A percentile compares a stretch with the other conserved stretches of the same genome.
Conservation (phyloP, 768 basidiomycete species). For the Kwoniella sp. region DNA sequence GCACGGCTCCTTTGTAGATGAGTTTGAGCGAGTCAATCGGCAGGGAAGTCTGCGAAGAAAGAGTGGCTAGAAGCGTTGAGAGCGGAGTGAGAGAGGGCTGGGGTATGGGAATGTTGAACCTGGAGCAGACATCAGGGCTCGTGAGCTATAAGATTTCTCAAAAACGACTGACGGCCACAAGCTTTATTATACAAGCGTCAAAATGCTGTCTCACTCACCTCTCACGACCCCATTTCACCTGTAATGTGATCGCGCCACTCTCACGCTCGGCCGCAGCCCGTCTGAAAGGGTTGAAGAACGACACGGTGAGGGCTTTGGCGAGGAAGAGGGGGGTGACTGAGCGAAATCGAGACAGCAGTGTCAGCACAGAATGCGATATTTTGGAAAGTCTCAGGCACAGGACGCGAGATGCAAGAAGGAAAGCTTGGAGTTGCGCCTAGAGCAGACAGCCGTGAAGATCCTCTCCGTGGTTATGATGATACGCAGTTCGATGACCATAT, state of each 20-base stretch:
- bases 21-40: conserved; percentile 75
- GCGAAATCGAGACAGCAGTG: neutral
- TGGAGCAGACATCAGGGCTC: no score
- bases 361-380: no score
- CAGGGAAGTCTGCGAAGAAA: conserved; percentile 77
- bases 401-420: no score
- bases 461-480: neutral
- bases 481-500: neutral
- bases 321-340: conserved; percentile 26
- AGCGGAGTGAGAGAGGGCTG: conserved; percentile 50
- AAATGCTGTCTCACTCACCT: conserved; percentile 44
- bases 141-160: no score
- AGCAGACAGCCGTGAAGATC: no score
- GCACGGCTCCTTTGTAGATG: conserved; percentile 84
- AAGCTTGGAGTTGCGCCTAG: no score
- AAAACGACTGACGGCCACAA: no score
- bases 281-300: conserved; percentile 54
- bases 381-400: no score
- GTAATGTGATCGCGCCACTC: conserved; percentile 38
- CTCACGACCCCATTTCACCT: conserved; percentile 51
- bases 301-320: conserved; percentile 31
- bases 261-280: conserved; percentile 44
- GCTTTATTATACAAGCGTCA: no score
- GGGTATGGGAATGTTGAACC: conserved; percentile 56
- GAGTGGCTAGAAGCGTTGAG: conserved; percentile 55